Evolutionary conservation across 257 asterid species (phyloP).

Genomic region (Ehretia macrophylla): DNA sequence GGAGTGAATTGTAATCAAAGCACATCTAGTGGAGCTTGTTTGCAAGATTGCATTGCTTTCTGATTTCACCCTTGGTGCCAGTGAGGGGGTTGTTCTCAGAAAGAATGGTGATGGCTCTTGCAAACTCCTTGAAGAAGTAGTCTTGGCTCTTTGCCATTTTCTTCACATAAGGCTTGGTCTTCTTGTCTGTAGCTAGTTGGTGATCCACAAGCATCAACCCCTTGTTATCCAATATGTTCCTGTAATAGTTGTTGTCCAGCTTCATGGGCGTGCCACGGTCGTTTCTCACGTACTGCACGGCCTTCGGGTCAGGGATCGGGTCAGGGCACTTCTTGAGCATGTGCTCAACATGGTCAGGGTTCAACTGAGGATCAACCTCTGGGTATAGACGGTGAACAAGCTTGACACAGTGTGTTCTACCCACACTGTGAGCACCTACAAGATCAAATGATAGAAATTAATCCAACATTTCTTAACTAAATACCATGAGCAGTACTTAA

Average conservation of each 20-base stretch:
- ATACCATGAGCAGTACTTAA: background rate
- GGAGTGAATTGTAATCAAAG: background rate
- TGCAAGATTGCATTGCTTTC: constrained; percentile 78
- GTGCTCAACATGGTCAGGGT: constrained; percentile 76
- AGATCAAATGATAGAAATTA: background rate
- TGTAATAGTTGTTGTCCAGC: constrained; percentile 86
- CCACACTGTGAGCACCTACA: constrained; percentile 91
- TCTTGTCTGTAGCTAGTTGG: constrained; percentile 66
- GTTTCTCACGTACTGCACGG: constrained; percentile 93
- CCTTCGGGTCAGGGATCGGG: constrained; percentile 93
- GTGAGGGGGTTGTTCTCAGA: constrained; percentile 93
- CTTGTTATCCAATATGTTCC: constrained; percentile 81
- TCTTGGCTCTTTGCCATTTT: constrained; percentile 88
- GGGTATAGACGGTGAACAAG: constrained; percentile 94
- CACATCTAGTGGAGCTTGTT: constrained; percentile 54
- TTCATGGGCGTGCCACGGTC: constrained; percentile 94
- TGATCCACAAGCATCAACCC: constrained; percentile 82
- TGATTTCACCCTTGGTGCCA: constrained; percentile 79
- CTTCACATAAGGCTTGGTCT: constrained; percentile 78
- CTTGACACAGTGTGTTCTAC: constrained; percentile 92
- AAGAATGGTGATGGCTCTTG: constrained; percentile 66
- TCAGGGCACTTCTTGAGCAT: constrained; percentile 96
- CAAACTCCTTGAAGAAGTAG: constrained; percentile 68
- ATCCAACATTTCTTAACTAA: background rate
- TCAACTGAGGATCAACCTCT: constrained; percentile 81